These are phyloP conservation scores for Trametes punicea DNA, from an alignment of 768 basidiomycete species.

Conservation along the genomic window DNA sequence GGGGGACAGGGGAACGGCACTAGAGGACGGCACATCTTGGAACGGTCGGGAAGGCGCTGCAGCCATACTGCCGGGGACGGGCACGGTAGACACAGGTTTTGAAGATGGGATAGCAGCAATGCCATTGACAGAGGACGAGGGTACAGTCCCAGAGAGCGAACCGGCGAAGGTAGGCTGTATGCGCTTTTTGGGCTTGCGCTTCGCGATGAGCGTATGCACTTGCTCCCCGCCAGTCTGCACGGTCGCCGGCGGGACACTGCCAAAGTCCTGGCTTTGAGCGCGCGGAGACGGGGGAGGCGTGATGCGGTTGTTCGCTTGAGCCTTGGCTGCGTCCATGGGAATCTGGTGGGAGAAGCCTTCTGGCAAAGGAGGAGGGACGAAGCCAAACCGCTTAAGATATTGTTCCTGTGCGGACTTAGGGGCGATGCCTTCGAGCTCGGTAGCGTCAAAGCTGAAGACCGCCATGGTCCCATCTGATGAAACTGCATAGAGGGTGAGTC, in stretches of 20 bases:
- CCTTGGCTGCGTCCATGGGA: background rate
- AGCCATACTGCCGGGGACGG: background rate
- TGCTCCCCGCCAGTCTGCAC: slow-evolving; percentile 42
- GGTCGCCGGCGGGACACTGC: slow-evolving; percentile 30
- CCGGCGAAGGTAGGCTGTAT: slow-evolving; percentile 45
- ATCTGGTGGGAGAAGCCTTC: slow-evolving; percentile 62
- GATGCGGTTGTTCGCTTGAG: slow-evolving; percentile 21
- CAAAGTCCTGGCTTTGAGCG: slow-evolving; percentile 21
- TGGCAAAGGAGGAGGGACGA: slow-evolving; percentile 61
- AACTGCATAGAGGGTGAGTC: slow-evolving; percentile 87
- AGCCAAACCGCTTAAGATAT: slow-evolving; percentile 81
- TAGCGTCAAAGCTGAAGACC: slow-evolving; percentile 77
- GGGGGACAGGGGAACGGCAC: background rate
- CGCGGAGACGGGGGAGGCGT: slow-evolving; percentile 52
- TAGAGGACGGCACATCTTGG: slow-evolving; percentile 13
- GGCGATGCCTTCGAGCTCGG: slow-evolving; percentile 80
- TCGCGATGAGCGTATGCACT: slow-evolving; percentile 72
- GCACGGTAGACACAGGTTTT: slow-evolving; percentile 2
- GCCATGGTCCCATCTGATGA: slow-evolving; percentile 95
- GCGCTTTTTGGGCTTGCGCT: slow-evolving; percentile 67
- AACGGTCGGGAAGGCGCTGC: slow-evolving; percentile 5
- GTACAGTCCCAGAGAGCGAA: slow-evolving; percentile 30
- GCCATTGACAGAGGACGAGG: slow-evolving; percentile 31
- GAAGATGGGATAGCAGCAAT: slow-evolving; percentile 7
- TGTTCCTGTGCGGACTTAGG: slow-evolving; percentile 69